Evolutionary conservation across 345 rosid species (phyloP).

Genomic region (Limnanthes douglasii): DNA sequence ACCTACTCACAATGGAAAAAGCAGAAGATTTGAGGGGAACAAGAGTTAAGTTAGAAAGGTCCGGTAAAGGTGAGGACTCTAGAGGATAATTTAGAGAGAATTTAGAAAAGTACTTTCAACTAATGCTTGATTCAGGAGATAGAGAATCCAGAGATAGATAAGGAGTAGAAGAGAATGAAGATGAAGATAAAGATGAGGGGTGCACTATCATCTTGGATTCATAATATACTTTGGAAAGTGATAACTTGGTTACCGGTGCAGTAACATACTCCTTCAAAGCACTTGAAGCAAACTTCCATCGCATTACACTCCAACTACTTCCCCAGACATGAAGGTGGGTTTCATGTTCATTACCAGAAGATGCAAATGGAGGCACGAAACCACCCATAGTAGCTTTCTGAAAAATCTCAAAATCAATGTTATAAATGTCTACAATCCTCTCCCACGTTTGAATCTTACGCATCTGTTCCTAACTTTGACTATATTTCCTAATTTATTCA

Average conservation of each 20-base stretch:
- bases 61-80: conserved; percentile 41
- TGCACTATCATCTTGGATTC: conserved; percentile 89
- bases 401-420: conserved; percentile 86
- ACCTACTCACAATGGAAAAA: conserved; percentile 12
- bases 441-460: conserved; percentile 36
- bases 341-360: conserved; percentile 73
- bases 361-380: conserved; percentile 77
- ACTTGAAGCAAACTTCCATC: conserved; percentile 67
- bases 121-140: conserved; percentile 43
- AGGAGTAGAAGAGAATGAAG: conserved; percentile 54
- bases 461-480: conserved; percentile 15
- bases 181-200: conserved; percentile 44
- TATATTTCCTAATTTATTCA: conserved; percentile 36
- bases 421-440: conserved; percentile 59
- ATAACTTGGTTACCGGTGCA: conserved; percentile 51
- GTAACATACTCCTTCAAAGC: conserved; percentile 54
- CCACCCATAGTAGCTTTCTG: conserved; percentile 82
- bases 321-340: conserved; percentile 91
- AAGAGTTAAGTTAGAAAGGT: conserved; percentile 47
- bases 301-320: conserved; percentile 80
- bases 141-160: conserved; percentile 68
- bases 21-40: conserved; percentile 26
- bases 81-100: conserved; percentile 53
- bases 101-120: conserved; percentile 45
- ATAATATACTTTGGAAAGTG: conserved; percentile 72